A percentile compares a stretch with the other conserved stretches of the same genome.
Evolutionary conservation across 805 yeast species (phyloP).

Genomic region (Wickerhamiella vanderwaltii): DNA sequence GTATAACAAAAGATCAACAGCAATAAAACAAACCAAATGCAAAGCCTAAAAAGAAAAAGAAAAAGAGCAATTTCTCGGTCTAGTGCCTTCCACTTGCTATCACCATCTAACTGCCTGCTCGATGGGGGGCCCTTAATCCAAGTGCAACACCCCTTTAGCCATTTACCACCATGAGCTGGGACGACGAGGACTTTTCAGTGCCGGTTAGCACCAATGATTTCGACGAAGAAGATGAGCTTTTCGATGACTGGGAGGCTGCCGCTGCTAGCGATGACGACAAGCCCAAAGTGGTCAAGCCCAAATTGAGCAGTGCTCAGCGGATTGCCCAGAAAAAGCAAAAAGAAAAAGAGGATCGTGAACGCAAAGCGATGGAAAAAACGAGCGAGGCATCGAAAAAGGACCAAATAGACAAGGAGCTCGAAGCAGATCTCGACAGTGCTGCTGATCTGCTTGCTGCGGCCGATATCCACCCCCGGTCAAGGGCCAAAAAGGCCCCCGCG

Average conservation of each 20-base stretch:
- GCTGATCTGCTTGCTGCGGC: slow-evolving; percentile 79
- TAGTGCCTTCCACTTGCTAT: too few relatives aligned
- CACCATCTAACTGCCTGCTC: too few relatives aligned
- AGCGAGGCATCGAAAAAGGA: slow-evolving; percentile 60
- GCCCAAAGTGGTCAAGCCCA: slow-evolving; percentile 34
- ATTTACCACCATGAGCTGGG: slow-evolving; percentile 27
- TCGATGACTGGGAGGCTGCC: slow-evolving; percentile 83
- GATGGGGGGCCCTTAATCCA: too few relatives aligned
- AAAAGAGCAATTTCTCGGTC: too few relatives aligned
- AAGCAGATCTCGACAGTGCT: slow-evolving; percentile 82
- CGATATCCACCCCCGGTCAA: slow-evolving; percentile 30
- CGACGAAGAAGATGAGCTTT: slow-evolving; percentile 56
- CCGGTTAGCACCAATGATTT: slow-evolving; percentile 65
- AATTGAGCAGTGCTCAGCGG: slow-evolving; percentile 33
- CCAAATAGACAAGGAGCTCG: slow-evolving; percentile 66
- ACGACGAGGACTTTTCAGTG: slow-evolving; percentile 83
- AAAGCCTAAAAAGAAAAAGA: too few relatives aligned
- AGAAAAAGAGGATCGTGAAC: slow-evolving; percentile 37
- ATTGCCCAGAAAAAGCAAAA: slow-evolving; percentile 31
- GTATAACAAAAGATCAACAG: too few relatives aligned
- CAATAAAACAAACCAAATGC: too few relatives aligned
- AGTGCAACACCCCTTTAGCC: too few relatives aligned
- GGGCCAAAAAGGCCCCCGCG: slow-evolving; percentile 31
- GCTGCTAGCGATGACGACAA: slow-evolving; percentile 53
- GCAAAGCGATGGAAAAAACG: slow-evolving; percentile 34